Conservation (phyloP, 2,329 filamentous ascomycete species). For the Fusarium veterinarium region DNA sequence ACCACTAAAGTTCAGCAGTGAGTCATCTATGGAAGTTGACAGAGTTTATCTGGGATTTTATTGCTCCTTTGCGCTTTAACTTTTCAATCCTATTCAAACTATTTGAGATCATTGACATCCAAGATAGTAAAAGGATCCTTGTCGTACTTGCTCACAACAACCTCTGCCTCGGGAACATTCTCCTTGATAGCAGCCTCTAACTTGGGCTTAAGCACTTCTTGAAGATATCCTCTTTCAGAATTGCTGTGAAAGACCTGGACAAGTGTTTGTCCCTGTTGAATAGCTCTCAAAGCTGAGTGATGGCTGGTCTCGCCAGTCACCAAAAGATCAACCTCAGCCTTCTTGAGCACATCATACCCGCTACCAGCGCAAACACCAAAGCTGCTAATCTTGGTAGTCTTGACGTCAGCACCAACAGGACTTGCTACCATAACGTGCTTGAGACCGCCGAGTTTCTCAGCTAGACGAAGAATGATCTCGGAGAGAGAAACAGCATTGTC, state of each 20-base stretch:
- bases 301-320: constrained; percentile 96
- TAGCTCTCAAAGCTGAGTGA: constrained; percentile 88
- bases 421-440: constrained; percentile 62
- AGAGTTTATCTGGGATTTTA: no score
- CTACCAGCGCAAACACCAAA: constrained; percentile 93
- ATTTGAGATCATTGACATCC: constrained; percentile 56
- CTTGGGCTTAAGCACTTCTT: constrained; percentile 74
- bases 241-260: constrained; percentile 93
- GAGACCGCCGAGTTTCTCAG: constrained; percentile 75
- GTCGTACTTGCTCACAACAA: constrained; percentile 83
- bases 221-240: constrained; percentile 86
- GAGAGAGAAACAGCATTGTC: constrained; percentile 52
- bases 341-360: constrained; percentile 80
- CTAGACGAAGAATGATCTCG: constrained; percentile 64
- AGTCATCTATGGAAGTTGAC: neutral
- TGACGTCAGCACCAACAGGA: constrained; percentile 60
- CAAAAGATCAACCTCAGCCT: constrained; percentile 78
- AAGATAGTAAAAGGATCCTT: constrained; percentile 89
- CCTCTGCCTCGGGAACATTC: constrained; percentile 63
- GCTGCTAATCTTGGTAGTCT: constrained; percentile 64
- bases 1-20: neutral
- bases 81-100: neutral
- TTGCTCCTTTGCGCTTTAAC: neutral
- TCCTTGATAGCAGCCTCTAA: constrained; percentile 69
- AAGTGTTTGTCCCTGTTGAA: constrained; percentile 84